phyloP scores from a whole-genome alignment of 768 basidiomycete species.

The Rubroboletus satanas region DNA sequence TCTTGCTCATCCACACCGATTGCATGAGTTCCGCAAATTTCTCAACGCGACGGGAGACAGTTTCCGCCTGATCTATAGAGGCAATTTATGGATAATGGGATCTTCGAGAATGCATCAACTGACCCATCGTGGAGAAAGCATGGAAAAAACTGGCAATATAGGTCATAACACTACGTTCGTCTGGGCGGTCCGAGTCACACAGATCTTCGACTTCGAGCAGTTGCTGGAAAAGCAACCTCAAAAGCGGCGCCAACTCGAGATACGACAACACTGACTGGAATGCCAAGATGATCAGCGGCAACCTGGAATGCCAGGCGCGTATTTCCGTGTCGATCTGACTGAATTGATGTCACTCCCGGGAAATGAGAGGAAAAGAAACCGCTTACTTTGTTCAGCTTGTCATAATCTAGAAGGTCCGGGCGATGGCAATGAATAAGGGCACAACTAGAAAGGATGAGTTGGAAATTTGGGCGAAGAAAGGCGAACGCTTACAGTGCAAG shows the following conservation, averaged over 20 bases:
- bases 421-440: slow-evolving; percentile 97
- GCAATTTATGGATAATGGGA: background rate
- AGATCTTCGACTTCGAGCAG: slow-evolving; percentile 95
- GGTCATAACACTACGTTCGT: slow-evolving; percentile 97
- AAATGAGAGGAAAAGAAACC: background rate
- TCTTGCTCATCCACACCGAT: slow-evolving; percentile 80
- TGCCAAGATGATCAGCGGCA: slow-evolving; percentile 83
- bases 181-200: slow-evolving; percentile 81
- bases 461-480: background rate
- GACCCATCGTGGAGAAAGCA: slow-evolving; percentile 96
- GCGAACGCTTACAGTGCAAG: slow-evolving; percentile 72
- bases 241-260: background rate
- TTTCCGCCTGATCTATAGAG: slow-evolving; percentile 83
- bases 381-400: slow-evolving; percentile 76
- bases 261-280: slow-evolving; percentile 61
- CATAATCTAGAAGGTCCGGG: slow-evolving; percentile 90
- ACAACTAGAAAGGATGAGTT: slow-evolving; percentile 55
- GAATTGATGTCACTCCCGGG: slow-evolving; percentile 9
- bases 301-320: slow-evolving; percentile 84
- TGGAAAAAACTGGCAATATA: slow-evolving; percentile 98
- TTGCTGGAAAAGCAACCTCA: slow-evolving; percentile 50
- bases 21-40: slow-evolving; percentile 97
- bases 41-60: slow-evolving; percentile 87
- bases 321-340: slow-evolving; percentile 79
- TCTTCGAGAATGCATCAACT: slow-evolving; percentile 18